Conservation (phyloP, 2,329 filamentous ascomycete genomes). For the Thermothelomyces thermophilus region DNA sequence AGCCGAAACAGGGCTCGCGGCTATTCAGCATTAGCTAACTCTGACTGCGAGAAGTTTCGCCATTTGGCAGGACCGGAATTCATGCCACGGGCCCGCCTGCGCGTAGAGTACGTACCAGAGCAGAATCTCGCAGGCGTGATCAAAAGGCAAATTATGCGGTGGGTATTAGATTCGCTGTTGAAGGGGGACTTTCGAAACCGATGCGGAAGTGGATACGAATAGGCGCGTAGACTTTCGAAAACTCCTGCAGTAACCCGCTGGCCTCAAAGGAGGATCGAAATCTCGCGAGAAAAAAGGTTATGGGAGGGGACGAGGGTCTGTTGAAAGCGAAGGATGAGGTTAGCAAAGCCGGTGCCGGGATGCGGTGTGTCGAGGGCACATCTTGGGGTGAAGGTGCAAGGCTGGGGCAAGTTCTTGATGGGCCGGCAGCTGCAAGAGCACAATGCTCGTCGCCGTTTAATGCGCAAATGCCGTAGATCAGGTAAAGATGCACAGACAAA, state of each 20-base stretch:
- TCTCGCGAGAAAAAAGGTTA: conserved; percentile 23
- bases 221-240: conserved; percentile 24
- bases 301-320: conserved; percentile 22
- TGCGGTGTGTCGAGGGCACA: not conserved
- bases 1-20: conserved; percentile 34
- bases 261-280: conserved; percentile 31
- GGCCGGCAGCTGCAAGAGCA: not conserved
- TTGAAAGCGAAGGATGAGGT: conserved; percentile 2
- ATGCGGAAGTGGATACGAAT: conserved; percentile 20
- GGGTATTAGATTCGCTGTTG: conserved; percentile 18
- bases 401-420: not conserved
- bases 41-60: conserved; percentile 32
- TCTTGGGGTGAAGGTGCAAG: not conserved
- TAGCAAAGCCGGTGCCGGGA: conserved; percentile 1
- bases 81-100: conserved; percentile 29
- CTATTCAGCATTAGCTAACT: conserved; percentile 28
- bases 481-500: too few relatives aligned
- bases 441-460: not conserved
- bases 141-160: conserved; percentile 1
- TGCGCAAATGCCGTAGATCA: not conserved
- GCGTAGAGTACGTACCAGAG: conserved; percentile 15
- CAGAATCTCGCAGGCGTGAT: conserved; percentile 15
- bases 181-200: conserved; percentile 26
- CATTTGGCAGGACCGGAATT: conserved; percentile 28
- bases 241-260: conserved; percentile 31